Conservation (phyloP, 2,329 filamentous ascomycete genomes). For the Setomelanomma holmii region DNA sequence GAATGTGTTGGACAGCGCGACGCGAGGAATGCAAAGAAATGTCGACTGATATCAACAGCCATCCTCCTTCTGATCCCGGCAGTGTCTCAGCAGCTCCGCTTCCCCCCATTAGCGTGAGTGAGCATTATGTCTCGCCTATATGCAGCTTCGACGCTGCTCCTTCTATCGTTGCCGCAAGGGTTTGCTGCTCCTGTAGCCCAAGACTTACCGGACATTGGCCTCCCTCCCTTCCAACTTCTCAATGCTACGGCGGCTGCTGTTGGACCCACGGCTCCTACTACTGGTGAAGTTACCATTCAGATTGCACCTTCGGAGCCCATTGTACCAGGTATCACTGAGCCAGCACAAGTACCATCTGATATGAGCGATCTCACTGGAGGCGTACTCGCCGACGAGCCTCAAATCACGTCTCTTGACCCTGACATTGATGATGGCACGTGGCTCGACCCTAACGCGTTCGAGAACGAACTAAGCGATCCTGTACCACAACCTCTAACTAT, state of each 20-base stretch:
- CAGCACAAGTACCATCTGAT: not conserved
- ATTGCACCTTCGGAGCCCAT: not conserved
- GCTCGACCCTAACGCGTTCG: not conserved
- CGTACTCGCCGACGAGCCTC: constrained; percentile 1
- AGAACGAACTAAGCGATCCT: not conserved
- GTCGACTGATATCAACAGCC: constrained; percentile 16
- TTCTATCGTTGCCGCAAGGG: constrained; percentile 19
- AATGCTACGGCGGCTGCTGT: constrained; percentile 4
- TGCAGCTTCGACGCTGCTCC: constrained; percentile 21
- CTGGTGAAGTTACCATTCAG: not conserved
- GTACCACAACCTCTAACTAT: not conserved
- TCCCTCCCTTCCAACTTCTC: constrained; percentile 8
- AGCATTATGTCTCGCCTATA: constrained; percentile 24
- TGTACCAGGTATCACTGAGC: not conserved
- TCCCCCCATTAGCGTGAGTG: constrained; percentile 17
- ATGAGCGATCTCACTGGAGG: constrained; percentile 4
- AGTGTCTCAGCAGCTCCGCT: constrained; percentile 13
- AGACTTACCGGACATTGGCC: no score
- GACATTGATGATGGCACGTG: not conserved
- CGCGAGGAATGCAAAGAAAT: constrained; percentile 23
- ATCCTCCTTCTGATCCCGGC: constrained; percentile 1
- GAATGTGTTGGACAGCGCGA: constrained; percentile 21
- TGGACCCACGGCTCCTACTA: not conserved
- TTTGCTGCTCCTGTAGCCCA: constrained; percentile 17
- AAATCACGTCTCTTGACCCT: not conserved